Evolutionary conservation across 2,329 filamentous ascomycete genomes (phyloP), one percentile per base, ranked within the genome.

Genomic region (Hypomyces rosellus): DNA sequence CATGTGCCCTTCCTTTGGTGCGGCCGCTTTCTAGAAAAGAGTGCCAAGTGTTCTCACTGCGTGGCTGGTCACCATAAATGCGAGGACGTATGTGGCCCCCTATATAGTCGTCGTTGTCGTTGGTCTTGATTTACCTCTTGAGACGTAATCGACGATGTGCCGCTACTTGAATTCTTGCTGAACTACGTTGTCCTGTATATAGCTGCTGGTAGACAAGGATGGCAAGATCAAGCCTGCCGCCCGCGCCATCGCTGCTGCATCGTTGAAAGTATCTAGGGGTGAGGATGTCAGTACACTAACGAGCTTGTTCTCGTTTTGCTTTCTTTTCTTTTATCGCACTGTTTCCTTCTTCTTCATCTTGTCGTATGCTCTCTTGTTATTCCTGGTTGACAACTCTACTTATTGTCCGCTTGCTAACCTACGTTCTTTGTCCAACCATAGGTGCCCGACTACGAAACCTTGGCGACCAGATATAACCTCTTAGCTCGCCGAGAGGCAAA

Each of bases 171-270:
- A 52, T 46, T 52, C 46, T 45, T 52, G 46, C 46, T 52, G 46
- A 49, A 45, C 42, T 18, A 16, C 39, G 7, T 41, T 38, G 22
- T 52, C 46, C 36, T 52, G 50, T 52, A 52, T 43, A 45, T 53
- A 53, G 51, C 25, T 53, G 18, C 51, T 53, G 11, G 51, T 53
- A 51, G 51, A 53, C 51, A 48, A 51, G 46, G 51, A 53, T 51
- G 51, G 48, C 48, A 48, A 45, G 42, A 53, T 53, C 48, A 51
- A 51, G 51, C 51, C 51, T 22, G 51, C 51, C 41, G 51, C 51
- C 22, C 51, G 51, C 25, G 51, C 51, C 45, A 49, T 53, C 46
- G 51, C 51, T 38, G 51, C 51, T 33, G 51, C 51, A 45, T 53
- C 51, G 18, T 49, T 53, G 39, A 53, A 44, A 25, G 40, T 53